Conservation (phyloP, 2,329 filamentous ascomycete genomes). For the Albophoma yamanashiensis region DNA sequence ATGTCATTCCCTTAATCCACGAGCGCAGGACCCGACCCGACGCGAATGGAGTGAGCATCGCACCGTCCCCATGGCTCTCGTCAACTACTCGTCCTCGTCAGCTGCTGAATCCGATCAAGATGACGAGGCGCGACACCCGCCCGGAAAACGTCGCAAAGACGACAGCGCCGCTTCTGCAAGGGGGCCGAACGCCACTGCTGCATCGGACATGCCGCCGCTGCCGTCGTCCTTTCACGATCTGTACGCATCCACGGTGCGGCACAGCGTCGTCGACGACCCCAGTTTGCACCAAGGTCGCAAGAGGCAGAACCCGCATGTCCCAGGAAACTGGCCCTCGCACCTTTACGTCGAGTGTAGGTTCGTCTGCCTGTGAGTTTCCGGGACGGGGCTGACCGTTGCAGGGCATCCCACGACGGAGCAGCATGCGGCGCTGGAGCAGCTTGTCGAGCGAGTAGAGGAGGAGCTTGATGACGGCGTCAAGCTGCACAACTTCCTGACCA, state of each 20-base stretch:
- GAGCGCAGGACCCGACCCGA: neutral
- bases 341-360: slow-evolving; percentile 83
- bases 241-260: slow-evolving; percentile 72
- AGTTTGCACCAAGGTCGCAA: slow-evolving; percentile 76
- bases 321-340: slow-evolving; percentile 88
- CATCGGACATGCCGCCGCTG: slow-evolving; percentile 53
- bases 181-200: neutral
- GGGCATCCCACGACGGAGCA: slow-evolving; percentile 44
- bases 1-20: neutral
- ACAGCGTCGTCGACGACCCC: slow-evolving; percentile 73
- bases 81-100: slow-evolving; percentile 50
- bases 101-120: slow-evolving; percentile 15
- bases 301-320: slow-evolving; percentile 70
- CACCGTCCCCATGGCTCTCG: slow-evolving; percentile 41
- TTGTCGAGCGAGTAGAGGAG: slow-evolving; percentile 27
- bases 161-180: neutral
- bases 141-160: slow-evolving; percentile 4
- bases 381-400: slow-evolving; percentile 13
- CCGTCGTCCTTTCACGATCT: slow-evolving; percentile 77
- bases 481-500: slow-evolving; percentile 61
- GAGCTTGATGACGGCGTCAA: slow-evolving; percentile 20
- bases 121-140: slow-evolving; percentile 12
- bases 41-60: neutral
- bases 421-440: slow-evolving; percentile 31
- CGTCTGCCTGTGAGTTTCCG: neutral